Evolutionary conservation across 345 rosid genomes (phyloP), one percentile per base, ranked within the genome.

Genomic region (Toxicodendron radicans): DNA sequence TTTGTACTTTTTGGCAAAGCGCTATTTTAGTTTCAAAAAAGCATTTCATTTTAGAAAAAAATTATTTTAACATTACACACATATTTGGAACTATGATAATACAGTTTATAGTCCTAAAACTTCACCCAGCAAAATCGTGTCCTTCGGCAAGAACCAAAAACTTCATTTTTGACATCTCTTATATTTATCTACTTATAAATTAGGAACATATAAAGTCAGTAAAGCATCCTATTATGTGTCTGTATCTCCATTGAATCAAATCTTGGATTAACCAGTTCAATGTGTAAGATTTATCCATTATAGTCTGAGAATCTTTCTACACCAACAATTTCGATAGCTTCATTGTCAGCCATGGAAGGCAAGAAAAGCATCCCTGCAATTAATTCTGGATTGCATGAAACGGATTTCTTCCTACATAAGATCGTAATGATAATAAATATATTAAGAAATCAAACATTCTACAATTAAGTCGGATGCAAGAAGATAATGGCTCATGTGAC

Each of bases 361-460:
- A 91, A 82, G 89, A 93, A 93, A 80, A 93, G 87, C 98, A 95
- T 90, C 80, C 98, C 89, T 17, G 89, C 92, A 71, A 95, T 89
- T 78, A 93, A 82, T 75, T 95, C 97, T 49, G 98, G 98, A 86
- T 85, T 90, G 80, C 97, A 95, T 87, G 88, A 95, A 95, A 68
- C 92, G 97, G 68, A 95, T 91, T 83, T 95, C 99, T 85, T 95
- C 99, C 99, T 93, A 79, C 30, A 80, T 18, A 64, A 77, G 52
- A 54, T 54, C 30, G 66, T 35, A 56, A 65, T 20, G 48, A 63
- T 30, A 57, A 56, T 10, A 49, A 21, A 20, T 10, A 41, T 27
- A 64, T 23, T 20, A 43, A 43, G n/a, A 24, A 33, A 16, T 9
- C 24, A 58, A 6, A 49, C 20, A 43, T 58, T 67, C 18, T 45